Evolutionary conservation across 73 alveolate species (phyloP).

Genomic region (Breviolum minutum): DNA sequence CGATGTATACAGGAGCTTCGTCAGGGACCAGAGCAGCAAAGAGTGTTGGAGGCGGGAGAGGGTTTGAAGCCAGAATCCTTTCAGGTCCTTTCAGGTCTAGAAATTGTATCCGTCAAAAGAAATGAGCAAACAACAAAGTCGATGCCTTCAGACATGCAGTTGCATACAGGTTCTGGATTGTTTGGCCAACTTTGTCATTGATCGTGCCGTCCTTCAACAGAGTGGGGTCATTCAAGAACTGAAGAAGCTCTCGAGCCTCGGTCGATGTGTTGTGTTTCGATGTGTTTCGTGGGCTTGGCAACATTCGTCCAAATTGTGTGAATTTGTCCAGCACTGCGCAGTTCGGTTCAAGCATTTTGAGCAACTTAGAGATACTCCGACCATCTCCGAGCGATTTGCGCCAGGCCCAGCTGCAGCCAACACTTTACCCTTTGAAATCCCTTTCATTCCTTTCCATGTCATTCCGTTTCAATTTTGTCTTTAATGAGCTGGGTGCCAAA

Average conservation of each 20-base stretch:
- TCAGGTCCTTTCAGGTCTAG: neutral
- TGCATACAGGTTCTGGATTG: constrained; percentile 30
- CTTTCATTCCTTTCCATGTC: neutral
- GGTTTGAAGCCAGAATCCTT: neutral
- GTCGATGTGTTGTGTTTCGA: neutral
- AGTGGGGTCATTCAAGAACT: constrained; percentile 29
- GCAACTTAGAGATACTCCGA: neutral
- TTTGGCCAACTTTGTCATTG: constrained; percentile 70
- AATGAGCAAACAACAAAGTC: neutral
- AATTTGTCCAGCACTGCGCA: neutral
- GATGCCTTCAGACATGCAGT: neutral
- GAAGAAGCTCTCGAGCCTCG: constrained; percentile 16
- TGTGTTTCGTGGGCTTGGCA: neutral
- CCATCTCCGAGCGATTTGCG: neutral
- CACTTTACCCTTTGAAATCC: neutral
- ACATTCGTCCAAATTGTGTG: neutral
- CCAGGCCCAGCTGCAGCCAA: neutral
- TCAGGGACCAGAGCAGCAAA: neutral
- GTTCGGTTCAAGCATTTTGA: neutral
- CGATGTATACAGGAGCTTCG: neutral
- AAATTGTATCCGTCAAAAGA: neutral
- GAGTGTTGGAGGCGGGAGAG: neutral
- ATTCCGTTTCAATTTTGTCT: neutral
- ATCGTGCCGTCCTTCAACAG: constrained; percentile 40
- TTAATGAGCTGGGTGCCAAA: too few relatives aligned